These are phyloP conservation scores for Microbotryomycetes sp. DNA, from an alignment of 1,284 basidiomycete species.

Conservation along the genomic window DNA sequence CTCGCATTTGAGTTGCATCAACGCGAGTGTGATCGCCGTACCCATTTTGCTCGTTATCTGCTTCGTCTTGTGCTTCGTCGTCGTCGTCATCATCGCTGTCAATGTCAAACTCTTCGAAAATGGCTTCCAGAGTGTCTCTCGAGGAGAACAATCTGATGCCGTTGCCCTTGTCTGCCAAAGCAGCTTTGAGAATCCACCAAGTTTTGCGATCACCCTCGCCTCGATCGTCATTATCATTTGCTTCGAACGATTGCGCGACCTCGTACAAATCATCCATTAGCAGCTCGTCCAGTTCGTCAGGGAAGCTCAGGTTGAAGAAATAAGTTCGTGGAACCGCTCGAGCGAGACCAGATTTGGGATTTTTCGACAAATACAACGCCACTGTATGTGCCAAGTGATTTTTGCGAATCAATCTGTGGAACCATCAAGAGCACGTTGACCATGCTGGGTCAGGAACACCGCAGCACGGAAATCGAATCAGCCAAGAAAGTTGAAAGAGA, in stretches of 20 bases:
- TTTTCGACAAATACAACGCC: constrained; percentile 66
- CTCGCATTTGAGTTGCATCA: constrained; percentile 69
- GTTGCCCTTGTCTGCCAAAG: constrained; percentile 93
- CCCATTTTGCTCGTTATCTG: constrained; percentile 46
- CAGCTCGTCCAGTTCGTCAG: constrained; percentile 91
- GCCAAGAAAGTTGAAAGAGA: constrained; percentile 32
- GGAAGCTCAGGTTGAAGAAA: constrained; percentile 81
- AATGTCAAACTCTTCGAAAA: constrained; percentile 80
- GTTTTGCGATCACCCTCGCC: constrained; percentile 46
- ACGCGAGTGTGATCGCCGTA: constrained; percentile 37
- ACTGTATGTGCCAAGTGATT: constrained; percentile 80
- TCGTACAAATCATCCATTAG: constrained; percentile 92
- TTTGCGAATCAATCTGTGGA: constrained; percentile 69
- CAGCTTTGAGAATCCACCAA: constrained; percentile 93
- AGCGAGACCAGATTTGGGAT: constrained; percentile 53
- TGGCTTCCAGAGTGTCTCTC: constrained; percentile 62
- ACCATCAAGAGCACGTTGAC: constrained; percentile 46
- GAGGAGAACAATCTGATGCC: constrained; percentile 87
- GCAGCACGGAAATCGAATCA: constrained; percentile 37
- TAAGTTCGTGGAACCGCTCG: constrained; percentile 68
- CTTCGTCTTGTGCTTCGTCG: constrained; percentile 42
- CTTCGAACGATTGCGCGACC: constrained; percentile 55
- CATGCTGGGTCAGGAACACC: too few relatives aligned
- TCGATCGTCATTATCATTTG: constrained; percentile 44
- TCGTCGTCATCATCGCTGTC: constrained; percentile 46